A percentile compares a stretch with the other conserved stretches of the same genome.
These are phyloP conservation scores for Ceratobasidium sp. DNA, from an alignment of 1,284 basidiomycete species.

Conservation along the genomic window DNA sequence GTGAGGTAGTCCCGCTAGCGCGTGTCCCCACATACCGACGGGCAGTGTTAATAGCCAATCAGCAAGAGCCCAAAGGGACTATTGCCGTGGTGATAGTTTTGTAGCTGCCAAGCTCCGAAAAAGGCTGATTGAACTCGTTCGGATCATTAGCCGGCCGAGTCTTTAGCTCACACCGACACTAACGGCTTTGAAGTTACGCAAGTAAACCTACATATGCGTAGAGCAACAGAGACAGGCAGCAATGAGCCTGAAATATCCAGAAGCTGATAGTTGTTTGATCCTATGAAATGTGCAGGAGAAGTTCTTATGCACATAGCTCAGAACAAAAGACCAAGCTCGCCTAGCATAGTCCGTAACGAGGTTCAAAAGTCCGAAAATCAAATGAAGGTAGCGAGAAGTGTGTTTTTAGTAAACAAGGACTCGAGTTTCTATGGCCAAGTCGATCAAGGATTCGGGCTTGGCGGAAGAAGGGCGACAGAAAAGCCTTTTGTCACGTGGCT, in stretches of 20 bases:
- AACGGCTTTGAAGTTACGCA: neutral
- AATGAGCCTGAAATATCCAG: neutral
- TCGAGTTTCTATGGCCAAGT: conserved; percentile 23
- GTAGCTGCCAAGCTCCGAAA: conserved; percentile 24
- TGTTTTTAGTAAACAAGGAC: neutral
- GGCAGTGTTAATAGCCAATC: conserved; percentile 30
- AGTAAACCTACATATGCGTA: neutral
- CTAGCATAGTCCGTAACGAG: neutral
- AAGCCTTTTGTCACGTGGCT: conserved; percentile 11
- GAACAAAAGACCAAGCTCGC: neutral
- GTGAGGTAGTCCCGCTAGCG: neutral
- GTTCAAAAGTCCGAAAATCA: neutral
- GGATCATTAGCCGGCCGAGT: conserved; percentile 40
- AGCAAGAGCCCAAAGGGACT: conserved; percentile 4
- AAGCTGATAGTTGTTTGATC: no score
- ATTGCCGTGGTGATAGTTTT: conserved; percentile 28
- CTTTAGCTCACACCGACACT: conserved; percentile 32
- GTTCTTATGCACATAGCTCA: neutral
- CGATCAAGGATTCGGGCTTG: neutral
- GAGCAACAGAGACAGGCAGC: no score
- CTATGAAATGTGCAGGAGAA: neutral
- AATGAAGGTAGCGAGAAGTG: neutral
- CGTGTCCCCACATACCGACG: neutral
- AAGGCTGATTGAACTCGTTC: conserved; percentile 13
- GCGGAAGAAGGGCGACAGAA: neutral